Base-by-base conservation (phyloP, 176 grass and related monocot genomes). In the Carex parvula region DNA sequence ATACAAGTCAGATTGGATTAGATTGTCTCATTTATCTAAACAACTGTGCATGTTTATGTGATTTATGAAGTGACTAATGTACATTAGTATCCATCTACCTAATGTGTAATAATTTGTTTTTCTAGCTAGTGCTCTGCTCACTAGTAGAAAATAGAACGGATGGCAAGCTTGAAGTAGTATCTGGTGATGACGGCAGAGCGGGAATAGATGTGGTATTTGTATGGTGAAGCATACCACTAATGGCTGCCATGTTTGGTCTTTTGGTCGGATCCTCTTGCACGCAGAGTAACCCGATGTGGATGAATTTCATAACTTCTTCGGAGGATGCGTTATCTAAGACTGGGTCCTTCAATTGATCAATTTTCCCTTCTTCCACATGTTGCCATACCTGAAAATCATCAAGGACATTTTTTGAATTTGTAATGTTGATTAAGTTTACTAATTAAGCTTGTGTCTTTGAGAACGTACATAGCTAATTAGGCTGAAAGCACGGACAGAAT, bases 241-340 rank as follows among this genome's bases (percentile, higher is more conserved):
- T 16, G 48, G 48, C 75, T 32, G 21, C 52, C 75, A 79, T 79
- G 75, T 35, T 79, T 79, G 75, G 75, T 59, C 75, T 22, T 30
- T 79, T 56, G 6, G 29, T 59, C 1, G 75, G 48, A 52, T 79
- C 55, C 1, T 79, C 75, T 18, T 79, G 75, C 24, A 79, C 75
- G 17, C 41, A 79, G 8, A 79, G 75, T 20, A 79, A 59, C 5
- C 50, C 80, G 26, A 87, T 73, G 6, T 87, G 78, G 58, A 87
- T 62, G 56, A 80, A 87, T 77, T 82, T 87, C 32, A 17, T 73
- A 13, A 87, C 2, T 50, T 87, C 86, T 63, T 82, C 86, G 8
- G 58, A 14, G 17, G 30, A 63, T 63, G 56, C 67, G 21, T 87
- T 66, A 16, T 82, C 86, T 64, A 87, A 82, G 69, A 29, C 70